phyloP scores from a whole-genome alignment of 768 basidiomycete genomes.

The Plicaturopsis crispa region DNA sequence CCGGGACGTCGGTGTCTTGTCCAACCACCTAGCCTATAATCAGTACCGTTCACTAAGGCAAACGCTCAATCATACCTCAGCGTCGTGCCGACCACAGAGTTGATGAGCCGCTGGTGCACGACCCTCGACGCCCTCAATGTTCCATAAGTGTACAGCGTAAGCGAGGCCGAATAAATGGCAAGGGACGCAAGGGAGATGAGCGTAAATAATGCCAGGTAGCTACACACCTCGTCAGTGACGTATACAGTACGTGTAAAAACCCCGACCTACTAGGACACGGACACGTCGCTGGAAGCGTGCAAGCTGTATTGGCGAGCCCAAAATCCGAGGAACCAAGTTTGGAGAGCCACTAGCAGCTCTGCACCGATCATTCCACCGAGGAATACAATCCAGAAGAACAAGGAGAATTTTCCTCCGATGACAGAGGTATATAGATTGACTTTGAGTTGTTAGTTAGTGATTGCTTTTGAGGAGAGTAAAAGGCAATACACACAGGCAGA shows the following conservation, averaged over 20 bases:
- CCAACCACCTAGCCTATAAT: slow-evolving; percentile 31
- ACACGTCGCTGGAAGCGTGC: slow-evolving; percentile 23
- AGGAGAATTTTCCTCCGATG: slow-evolving; percentile 19
- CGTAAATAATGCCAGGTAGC: slow-evolving; percentile 30
- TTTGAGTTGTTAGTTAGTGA: slow-evolving; percentile 11
- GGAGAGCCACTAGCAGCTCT: slow-evolving; percentile 14
- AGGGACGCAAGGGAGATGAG: slow-evolving; percentile 16
- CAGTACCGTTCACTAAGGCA: neutral
- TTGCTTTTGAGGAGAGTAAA: neutral
- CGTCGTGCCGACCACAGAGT: slow-evolving; percentile 51
- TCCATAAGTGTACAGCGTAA: slow-evolving; percentile 23
- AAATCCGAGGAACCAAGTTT: slow-evolving; percentile 37
- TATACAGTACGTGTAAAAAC: neutral
- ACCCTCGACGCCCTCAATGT: slow-evolving; percentile 26
- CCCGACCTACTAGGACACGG: slow-evolving; percentile 22
- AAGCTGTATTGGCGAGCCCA: slow-evolving; percentile 36
- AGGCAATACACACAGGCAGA: slow-evolving; percentile 21
- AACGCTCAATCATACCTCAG: slow-evolving; percentile 38
- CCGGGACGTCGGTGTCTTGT: slow-evolving; percentile 38
- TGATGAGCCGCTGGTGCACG: slow-evolving; percentile 44
- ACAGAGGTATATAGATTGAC: slow-evolving; percentile 21
- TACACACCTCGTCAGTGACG: slow-evolving; percentile 8
- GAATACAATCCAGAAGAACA: slow-evolving; percentile 22
- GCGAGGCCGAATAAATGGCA: slow-evolving; percentile 18
- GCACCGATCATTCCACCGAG: slow-evolving; percentile 14